Evolutionary conservation across 1,139 yeast genomes (phyloP).

Genomic region (Magnusiomyces magnusii): DNA sequence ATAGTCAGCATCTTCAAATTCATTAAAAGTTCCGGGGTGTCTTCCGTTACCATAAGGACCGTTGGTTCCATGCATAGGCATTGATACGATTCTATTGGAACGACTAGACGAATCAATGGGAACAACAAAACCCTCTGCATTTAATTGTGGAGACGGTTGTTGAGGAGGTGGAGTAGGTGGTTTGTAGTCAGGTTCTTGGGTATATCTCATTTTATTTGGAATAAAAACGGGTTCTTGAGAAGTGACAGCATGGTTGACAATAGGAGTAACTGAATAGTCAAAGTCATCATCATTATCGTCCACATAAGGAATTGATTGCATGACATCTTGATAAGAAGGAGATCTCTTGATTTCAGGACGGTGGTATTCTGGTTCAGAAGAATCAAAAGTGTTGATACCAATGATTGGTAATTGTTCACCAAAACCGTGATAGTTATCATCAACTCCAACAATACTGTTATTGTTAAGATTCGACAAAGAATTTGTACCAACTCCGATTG

Average conservation of each 20-base stretch:
- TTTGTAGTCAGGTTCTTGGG: neutral
- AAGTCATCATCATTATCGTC: constrained; percentile 6
- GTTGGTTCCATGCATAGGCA: constrained; percentile 7
- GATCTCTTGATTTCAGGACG: constrained; percentile 1
- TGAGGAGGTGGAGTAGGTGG: neutral
- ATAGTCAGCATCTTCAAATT: neutral
- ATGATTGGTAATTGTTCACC: constrained; percentile 11
- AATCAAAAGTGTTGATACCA: constrained; percentile 4
- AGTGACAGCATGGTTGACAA: constrained; percentile 7
- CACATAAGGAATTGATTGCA: constrained; percentile 15
- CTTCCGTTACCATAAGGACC: neutral
- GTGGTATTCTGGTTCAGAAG: neutral
- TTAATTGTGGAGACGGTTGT: constrained; percentile 5
- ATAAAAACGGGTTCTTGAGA: constrained; percentile 3
- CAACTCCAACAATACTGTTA: too few relatives aligned
- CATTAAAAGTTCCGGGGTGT: constrained; percentile 4
- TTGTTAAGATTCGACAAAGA: too few relatives aligned
- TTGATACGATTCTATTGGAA: constrained; percentile 8
- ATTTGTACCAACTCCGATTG: constrained; percentile 8
- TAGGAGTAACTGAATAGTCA: constrained; percentile 11
- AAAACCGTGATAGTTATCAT: too few relatives aligned
- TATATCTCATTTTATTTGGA: constrained; percentile 5
- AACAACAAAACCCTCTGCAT: constrained; percentile 10
- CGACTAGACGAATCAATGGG: constrained; percentile 11
- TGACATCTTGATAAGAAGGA: constrained; percentile 13